These are phyloP conservation scores for Wilcoxina mikolae DNA, from an alignment of 495 filamentous ascomycete genomes.

Conservation along the genomic window DNA sequence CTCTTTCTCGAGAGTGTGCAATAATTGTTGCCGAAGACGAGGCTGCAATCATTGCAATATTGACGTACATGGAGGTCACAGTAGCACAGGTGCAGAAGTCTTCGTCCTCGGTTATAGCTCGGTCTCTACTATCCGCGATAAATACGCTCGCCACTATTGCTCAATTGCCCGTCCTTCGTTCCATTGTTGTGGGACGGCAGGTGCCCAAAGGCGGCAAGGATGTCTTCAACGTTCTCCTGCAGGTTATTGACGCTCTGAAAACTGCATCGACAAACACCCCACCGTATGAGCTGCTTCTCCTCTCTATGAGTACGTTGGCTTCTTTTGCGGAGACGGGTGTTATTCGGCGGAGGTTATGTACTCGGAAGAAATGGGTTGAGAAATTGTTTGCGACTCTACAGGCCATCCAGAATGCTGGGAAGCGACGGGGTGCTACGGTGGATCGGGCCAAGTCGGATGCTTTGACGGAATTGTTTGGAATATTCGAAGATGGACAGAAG, in stretches of 20 bases:
- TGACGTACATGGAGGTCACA: slow-evolving; percentile 17
- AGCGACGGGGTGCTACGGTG: slow-evolving; percentile 5
- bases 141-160: slow-evolving; percentile 18
- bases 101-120: slow-evolving; percentile 8
- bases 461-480: neutral
- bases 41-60: slow-evolving; percentile 11
- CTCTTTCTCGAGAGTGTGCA: slow-evolving; percentile 11
- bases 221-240: slow-evolving; percentile 14
- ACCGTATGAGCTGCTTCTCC: slow-evolving; percentile 16
- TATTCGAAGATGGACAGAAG: neutral
- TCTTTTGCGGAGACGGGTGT: slow-evolving; percentile 11
- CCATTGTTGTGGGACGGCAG: slow-evolving; percentile 8
- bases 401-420: slow-evolving; percentile 8
- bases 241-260: slow-evolving; percentile 15
- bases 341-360: slow-evolving; percentile 10
- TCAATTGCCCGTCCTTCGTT: slow-evolving; percentile 5
- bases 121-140: slow-evolving; percentile 12
- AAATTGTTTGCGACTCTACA: slow-evolving; percentile 11
- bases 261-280: slow-evolving; percentile 12
- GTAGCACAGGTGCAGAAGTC: slow-evolving; percentile 17
- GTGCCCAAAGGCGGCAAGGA: slow-evolving; percentile 11
- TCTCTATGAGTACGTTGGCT: slow-evolving; percentile 7
- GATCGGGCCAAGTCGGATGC: neutral
- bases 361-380: slow-evolving; percentile 25
- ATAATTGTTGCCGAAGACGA: slow-evolving; percentile 16